These are phyloP conservation scores for Ambrosiella cleistominuta DNA, from an alignment of 2,329 filamentous ascomycete species.

Conservation along the genomic window DNA sequence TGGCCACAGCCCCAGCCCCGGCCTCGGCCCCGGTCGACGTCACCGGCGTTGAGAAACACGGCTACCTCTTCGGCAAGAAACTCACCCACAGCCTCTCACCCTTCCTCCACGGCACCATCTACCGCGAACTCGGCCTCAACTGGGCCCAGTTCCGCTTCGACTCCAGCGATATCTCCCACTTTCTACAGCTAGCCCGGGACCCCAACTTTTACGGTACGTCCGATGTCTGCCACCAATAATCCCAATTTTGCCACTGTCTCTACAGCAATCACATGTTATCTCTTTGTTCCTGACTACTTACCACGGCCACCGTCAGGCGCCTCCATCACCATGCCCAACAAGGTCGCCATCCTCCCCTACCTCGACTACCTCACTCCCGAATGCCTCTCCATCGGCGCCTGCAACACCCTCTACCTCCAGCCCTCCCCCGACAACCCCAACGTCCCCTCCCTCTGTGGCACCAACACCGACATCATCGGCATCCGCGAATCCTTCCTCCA, in stretches of 20 bases:
- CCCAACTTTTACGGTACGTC: slow-evolving; percentile 42
- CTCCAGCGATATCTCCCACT: slow-evolving; percentile 30
- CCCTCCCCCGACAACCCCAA: slow-evolving; percentile 29
- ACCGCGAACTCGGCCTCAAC: slow-evolving; percentile 29
- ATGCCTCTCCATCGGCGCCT: slow-evolving; percentile 55
- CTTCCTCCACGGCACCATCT: slow-evolving; percentile 35
- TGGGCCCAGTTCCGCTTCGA: slow-evolving; percentile 37
- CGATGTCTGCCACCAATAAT: background rate
- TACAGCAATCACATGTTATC: background rate
- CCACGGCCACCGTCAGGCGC: slow-evolving; percentile 28
- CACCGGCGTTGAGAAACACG: slow-evolving; percentile 19
- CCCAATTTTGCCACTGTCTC: background rate
- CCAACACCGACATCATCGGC: slow-evolving; percentile 68
- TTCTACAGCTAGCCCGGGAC: slow-evolving; percentile 34
- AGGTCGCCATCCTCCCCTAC: slow-evolving; percentile 56
- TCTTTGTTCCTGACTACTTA: background rate
- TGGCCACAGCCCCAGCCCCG: background rate
- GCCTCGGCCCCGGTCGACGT: slow-evolving; percentile 1
- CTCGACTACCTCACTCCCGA: slow-evolving; percentile 59
- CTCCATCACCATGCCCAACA: slow-evolving; percentile 71
- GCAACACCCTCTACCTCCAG: slow-evolving; percentile 60
- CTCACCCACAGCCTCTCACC: slow-evolving; percentile 38
- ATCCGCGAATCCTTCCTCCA: slow-evolving; percentile 54
- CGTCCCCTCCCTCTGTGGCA: slow-evolving; percentile 43
- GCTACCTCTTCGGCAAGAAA: slow-evolving; percentile 41